A percentile compares a stretch with the other conserved stretches of the same genome.
Evolutionary conservation across 306 rosid species (phyloP).

Genomic region (Erythrophleum fordii): DNA sequence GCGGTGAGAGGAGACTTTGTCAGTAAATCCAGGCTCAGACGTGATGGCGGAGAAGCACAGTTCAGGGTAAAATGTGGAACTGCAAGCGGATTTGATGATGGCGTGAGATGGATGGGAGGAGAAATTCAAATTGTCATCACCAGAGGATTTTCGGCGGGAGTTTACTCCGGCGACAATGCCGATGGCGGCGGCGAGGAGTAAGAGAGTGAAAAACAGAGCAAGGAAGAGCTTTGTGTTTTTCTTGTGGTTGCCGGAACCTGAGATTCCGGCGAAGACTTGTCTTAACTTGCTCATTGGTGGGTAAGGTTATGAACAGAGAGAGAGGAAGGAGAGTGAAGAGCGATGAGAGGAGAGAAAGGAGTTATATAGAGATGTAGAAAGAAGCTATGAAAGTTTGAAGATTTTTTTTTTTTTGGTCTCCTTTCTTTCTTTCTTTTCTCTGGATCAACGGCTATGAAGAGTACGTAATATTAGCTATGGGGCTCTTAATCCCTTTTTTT

Average conservation of each 20-base stretch:
- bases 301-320: not conserved
- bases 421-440: not conserved
- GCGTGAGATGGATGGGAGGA: conserved; percentile 43
- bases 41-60: conserved; percentile 61
- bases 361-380: not conserved
- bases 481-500: not conserved
- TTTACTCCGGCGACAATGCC: conserved; percentile 52
- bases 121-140: not conserved
- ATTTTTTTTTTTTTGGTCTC: no score
- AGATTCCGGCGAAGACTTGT: conserved; percentile 33
- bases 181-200: conserved; percentile 41
- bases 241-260: conserved; percentile 32
- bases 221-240: conserved; percentile 45
- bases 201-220: conserved; percentile 38
- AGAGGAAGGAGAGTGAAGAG: not conserved
- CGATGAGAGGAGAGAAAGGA: not conserved
- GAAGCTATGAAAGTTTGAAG: not conserved
- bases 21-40: conserved; percentile 6
- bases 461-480: not conserved
- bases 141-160: conserved; percentile 21
- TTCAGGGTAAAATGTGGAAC: conserved; percentile 61
- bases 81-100: conserved; percentile 60
- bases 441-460: not conserved
- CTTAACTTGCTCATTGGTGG: conserved; percentile 30
- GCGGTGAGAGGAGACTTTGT: conserved; percentile 40